These are phyloP conservation scores for Tardiomyces blankii DNA, from an alignment of 1,139 yeast genomes.

Conservation along the genomic window DNA sequence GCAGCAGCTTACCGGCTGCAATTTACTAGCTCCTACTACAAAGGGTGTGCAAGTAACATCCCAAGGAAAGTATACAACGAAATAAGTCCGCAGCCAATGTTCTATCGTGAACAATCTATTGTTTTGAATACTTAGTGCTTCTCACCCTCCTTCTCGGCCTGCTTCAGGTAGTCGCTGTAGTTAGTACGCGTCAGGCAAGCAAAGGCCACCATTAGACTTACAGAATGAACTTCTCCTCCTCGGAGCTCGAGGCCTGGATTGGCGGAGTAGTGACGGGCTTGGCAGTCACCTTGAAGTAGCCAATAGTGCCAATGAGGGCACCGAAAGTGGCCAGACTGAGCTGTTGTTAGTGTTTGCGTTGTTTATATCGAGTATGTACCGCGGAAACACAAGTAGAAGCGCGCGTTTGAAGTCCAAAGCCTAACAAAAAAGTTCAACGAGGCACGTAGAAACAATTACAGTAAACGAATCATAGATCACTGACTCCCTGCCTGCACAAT, in stretches of 20 bases:
- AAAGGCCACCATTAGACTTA: not conserved
- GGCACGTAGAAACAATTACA: too few relatives aligned
- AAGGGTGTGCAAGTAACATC: too few relatives aligned
- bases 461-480: too few relatives aligned
- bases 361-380: too few relatives aligned
- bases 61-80: too few relatives aligned
- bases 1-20: too few relatives aligned
- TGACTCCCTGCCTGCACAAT: too few relatives aligned
- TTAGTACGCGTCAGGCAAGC: not conserved
- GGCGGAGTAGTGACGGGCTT: slow-evolving; percentile 48
- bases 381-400: too few relatives aligned
- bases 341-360: slow-evolving; percentile 9
- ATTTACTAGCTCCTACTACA: too few relatives aligned
- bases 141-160: slow-evolving; percentile 24
- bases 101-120: not conserved
- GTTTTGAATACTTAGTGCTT: slow-evolving; percentile 6
- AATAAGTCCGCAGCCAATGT: too few relatives aligned
- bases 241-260: slow-evolving; percentile 69
- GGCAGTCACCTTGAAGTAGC: slow-evolving; percentile 16
- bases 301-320: slow-evolving; percentile 19
- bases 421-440: too few relatives aligned
- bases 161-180: slow-evolving; percentile 28
- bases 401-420: too few relatives aligned
- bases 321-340: slow-evolving; percentile 28
- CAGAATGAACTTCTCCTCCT: slow-evolving; percentile 71